phyloP scores from a whole-genome alignment of 257 asterid species.

The Misopates orontium region DNA sequence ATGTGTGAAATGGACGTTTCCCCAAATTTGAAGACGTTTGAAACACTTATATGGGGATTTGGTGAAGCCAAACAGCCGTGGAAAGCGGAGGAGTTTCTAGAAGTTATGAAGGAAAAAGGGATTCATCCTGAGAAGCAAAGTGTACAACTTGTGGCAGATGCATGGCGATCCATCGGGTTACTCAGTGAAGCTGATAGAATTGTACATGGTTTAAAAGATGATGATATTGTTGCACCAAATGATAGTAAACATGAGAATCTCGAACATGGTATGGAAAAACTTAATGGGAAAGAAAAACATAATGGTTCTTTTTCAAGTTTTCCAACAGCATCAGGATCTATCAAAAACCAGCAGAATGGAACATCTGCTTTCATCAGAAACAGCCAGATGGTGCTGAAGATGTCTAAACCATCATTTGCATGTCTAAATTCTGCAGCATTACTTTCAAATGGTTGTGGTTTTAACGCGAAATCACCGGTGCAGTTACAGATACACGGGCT shows the following conservation, averaged over 20 bases:
- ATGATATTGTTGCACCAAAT: constrained; percentile 16
- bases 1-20: constrained; percentile 65
- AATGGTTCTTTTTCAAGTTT: constrained; percentile 36
- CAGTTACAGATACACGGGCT: constrained; percentile 35
- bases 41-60: constrained; percentile 93
- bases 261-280: constrained; percentile 28
- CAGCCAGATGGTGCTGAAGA: constrained; percentile 41
- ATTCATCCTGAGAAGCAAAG: constrained; percentile 55
- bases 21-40: constrained; percentile 79
- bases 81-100: constrained; percentile 81
- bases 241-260: constrained; percentile 17
- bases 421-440: constrained; percentile 31
- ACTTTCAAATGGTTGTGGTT: constrained; percentile 31
- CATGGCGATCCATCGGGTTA: constrained; percentile 84
- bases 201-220: constrained; percentile 27
- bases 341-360: constrained; percentile 32
- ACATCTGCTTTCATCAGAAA: constrained; percentile 29
- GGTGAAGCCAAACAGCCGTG: constrained; percentile 91
- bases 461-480: constrained; percentile 32
- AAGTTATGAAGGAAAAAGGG: constrained; percentile 59
- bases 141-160: constrained; percentile 79
- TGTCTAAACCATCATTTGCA: constrained; percentile 38
- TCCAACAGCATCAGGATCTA: constrained; percentile 24
- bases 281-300: constrained; percentile 30
- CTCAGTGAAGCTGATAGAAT: constrained; percentile 62